Evolutionary conservation across 805 yeast genomes (phyloP), one percentile per base, ranked within the genome.

Genomic region (Sungouiella blattae): DNA sequence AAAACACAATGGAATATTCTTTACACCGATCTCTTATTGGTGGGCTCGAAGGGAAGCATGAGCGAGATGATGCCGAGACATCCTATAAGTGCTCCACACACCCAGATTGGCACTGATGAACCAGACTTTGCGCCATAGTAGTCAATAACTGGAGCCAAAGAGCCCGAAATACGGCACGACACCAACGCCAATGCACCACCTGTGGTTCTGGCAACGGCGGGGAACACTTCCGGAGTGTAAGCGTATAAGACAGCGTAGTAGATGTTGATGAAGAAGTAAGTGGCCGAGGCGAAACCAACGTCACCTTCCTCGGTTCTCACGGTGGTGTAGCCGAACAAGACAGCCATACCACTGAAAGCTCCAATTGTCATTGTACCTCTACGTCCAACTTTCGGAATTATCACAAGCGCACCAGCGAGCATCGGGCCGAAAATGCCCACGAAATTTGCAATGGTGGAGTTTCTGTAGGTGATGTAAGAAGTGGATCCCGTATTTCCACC

Each of bases 341-440:
- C 42, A 5, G 50, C 53, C 55, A 51, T 51, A 14, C 50, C 40
- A 5, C 36, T 26, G 23, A 49, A n/a, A 6, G 48, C 55, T 2
- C 54, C 54, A 13, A 49, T 39, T 1, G 60, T 58, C 67, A 79
- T 64, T 1, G 80, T 68, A 6, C 83, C 83, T 47, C 77, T 69
- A 53, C 83, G 64, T 5, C 83, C 81, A 21, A 77, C 59, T 30
- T 46, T 47, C 1, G 55, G 59, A 9, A 50, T 17, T 2, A 33
- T 27, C 14, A 33, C 38, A 13, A 38, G 14, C 12, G 22, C 31
- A 9, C 38, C 41, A 7, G 41, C 41, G 7, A 38, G 11, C 17
- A 33, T n/a, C 1, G 41, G 41, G 8, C 37, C 38, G 18, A 38
- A 30, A 11, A 38, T 33, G 3, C 38, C 38, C 18, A 38, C 41